Conservation (phyloP, 129 eudicot species). For the Lactuca saligna region DNA sequence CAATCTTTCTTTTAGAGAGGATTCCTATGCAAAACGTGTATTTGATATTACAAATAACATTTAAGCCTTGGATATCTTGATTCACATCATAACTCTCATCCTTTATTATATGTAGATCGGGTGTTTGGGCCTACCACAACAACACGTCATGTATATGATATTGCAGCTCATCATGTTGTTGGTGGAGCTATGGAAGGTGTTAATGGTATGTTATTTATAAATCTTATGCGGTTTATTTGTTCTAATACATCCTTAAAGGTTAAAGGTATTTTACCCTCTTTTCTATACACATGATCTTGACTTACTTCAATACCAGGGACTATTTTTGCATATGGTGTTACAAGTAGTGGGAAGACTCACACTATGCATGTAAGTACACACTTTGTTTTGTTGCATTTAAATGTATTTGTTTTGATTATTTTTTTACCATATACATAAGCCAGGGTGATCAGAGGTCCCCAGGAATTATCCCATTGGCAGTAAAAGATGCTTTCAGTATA, state of each 20-base stretch:
- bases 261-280: not conserved
- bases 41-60: conserved; percentile 10
- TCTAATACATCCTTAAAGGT: conserved; percentile 19
- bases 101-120: conserved; percentile 52
- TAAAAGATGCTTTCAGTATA: conserved; percentile 96
- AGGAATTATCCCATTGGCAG: conserved; percentile 95
- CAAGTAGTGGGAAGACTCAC: conserved; percentile 99
- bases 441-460: conserved; percentile 99
- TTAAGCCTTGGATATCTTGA: conserved; percentile 8
- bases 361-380: conserved; percentile 85
- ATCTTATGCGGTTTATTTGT: not conserved
- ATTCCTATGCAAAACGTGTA: not conserved
- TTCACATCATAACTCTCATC: conserved; percentile 10
- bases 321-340: conserved; percentile 96
- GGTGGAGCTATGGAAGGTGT: conserved; percentile 97
- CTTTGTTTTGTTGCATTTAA: conserved; percentile 8
- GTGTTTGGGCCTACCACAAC: conserved; percentile 99
- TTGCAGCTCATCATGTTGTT: conserved; percentile 93
- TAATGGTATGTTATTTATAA: conserved; percentile 51
- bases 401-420: conserved; percentile 25
- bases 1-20: conserved; percentile 11
- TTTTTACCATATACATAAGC: conserved; percentile 18
- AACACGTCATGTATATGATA: conserved; percentile 94
- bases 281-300: conserved; percentile 4
- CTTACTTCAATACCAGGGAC: conserved; percentile 60